Conservation (phyloP, 352 stramenopile species). For the Globisporangium perplexum region DNA sequence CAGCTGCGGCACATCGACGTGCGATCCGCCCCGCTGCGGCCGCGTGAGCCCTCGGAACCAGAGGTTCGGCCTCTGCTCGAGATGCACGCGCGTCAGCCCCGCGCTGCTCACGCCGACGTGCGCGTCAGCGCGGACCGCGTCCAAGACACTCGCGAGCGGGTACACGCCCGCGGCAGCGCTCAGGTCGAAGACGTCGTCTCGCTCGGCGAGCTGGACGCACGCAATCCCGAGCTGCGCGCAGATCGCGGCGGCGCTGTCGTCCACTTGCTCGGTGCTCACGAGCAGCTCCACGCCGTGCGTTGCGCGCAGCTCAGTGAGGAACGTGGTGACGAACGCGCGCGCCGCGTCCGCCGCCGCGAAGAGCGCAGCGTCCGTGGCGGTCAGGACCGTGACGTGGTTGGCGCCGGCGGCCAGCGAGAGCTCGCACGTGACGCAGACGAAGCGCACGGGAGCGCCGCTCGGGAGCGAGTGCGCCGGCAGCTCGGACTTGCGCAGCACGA, state of each 20-base stretch:
- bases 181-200: constrained; percentile 38
- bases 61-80: constrained; percentile 37
- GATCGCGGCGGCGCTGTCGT: constrained; percentile 31
- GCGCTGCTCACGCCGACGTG: constrained; percentile 34
- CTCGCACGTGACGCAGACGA: constrained; percentile 39
- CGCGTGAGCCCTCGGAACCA: constrained; percentile 24
- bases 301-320: constrained; percentile 17
- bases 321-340: constrained; percentile 25
- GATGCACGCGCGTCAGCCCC: constrained; percentile 23
- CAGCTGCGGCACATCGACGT: constrained; percentile 34
- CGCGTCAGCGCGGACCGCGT: constrained; percentile 19
- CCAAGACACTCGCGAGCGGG: constrained; percentile 47
- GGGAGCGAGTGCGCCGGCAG: constrained; percentile 26
- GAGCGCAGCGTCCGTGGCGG: constrained; percentile 16
- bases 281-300: constrained; percentile 30
- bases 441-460: constrained; percentile 9
- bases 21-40: not conserved
- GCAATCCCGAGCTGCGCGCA: constrained; percentile 43
- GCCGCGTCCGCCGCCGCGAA: constrained; percentile 19
- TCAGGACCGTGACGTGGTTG: constrained; percentile 30
- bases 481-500: constrained; percentile 52
- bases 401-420: constrained; percentile 27
- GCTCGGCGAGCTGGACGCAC: constrained; percentile 56
- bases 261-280: constrained; percentile 36
- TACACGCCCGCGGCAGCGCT: constrained; percentile 29